Evolutionary conservation across 148 eudicot species (phyloP).

Genomic region (Fallopia convolvulus): DNA sequence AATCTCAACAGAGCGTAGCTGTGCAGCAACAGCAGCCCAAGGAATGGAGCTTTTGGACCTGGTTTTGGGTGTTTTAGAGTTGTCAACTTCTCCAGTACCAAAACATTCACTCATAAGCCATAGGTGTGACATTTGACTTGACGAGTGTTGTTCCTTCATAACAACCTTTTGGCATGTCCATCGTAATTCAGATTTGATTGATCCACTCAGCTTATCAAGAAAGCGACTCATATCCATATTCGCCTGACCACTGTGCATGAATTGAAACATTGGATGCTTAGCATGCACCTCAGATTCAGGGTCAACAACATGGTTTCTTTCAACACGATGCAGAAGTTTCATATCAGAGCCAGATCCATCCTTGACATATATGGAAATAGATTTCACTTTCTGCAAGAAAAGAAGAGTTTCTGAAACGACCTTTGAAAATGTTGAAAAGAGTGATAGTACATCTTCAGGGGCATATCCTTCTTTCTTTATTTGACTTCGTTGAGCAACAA

Average conservation of each 20-base stretch:
- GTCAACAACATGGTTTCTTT: slow-evolving; percentile 43
- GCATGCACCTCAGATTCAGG: slow-evolving; percentile 49
- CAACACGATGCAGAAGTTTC: slow-evolving; percentile 78
- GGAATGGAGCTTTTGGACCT: slow-evolving; percentile 58
- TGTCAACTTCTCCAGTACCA: slow-evolving; percentile 37
- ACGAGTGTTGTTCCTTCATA: slow-evolving; percentile 53
- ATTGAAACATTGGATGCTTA: slow-evolving; percentile 47
- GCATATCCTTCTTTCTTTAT: slow-evolving; percentile 83
- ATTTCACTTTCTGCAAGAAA: slow-evolving; percentile 81
- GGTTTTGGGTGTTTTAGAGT: slow-evolving; percentile 29
- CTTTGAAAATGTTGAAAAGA: slow-evolving; percentile 87
- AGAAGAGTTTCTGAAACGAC: slow-evolving; percentile 84
- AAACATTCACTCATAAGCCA: slow-evolving; percentile 94
- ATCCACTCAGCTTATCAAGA: slow-evolving; percentile 58
- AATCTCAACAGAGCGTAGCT: slow-evolving; percentile 41
- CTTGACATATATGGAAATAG: slow-evolving; percentile 73
- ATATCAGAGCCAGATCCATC: slow-evolving; percentile 67
- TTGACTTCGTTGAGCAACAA: slow-evolving; percentile 83
- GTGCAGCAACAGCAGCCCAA: slow-evolving; percentile 92
- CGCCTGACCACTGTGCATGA: slow-evolving; percentile 47
- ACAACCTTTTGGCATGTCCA: slow-evolving; percentile 80
- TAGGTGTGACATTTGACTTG: slow-evolving; percentile 40
- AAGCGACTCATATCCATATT: slow-evolving; percentile 53
- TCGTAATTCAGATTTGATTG: slow-evolving; percentile 47
- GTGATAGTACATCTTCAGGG: slow-evolving; percentile 80